Evolutionary conservation across 495 filamentous ascomycete genomes (phyloP).

Genomic region (Neurospora sp.): DNA sequence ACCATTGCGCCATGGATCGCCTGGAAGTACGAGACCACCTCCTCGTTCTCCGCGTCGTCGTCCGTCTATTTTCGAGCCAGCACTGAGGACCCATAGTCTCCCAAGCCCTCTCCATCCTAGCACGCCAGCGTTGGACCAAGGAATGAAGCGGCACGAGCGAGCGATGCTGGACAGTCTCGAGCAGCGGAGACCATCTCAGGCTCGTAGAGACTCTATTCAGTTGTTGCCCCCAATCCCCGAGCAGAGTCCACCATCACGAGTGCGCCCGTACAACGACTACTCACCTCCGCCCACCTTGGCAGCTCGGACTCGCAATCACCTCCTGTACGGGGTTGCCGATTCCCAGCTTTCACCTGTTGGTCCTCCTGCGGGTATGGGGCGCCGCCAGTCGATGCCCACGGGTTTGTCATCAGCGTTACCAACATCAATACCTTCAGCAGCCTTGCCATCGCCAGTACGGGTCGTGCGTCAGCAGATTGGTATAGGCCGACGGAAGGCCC

Average conservation of each 20-base stretch:
- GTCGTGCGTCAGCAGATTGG: not conserved
- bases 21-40: slow-evolving; percentile 5
- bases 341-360: not conserved
- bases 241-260: slow-evolving; percentile 1
- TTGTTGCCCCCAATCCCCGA: slow-evolving; percentile 22
- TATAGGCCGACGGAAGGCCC: not conserved
- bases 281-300: not conserved
- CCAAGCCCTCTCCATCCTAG: slow-evolving; percentile 30
- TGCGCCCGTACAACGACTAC: not conserved
- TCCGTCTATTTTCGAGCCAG: slow-evolving; percentile 17
- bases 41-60: slow-evolving; percentile 15
- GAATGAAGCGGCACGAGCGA: slow-evolving; percentile 29
- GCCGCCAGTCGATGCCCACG: not conserved
- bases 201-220: slow-evolving; percentile 1
- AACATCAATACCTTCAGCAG: slow-evolving; percentile 2
- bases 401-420: not conserved
- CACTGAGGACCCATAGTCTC: slow-evolving; percentile 18
- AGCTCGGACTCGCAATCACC: not conserved
- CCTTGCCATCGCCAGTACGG: not conserved
- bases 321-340: not conserved
- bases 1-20: slow-evolving; percentile 5
- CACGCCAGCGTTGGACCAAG: slow-evolving; percentile 22
- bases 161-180: slow-evolving; percentile 32
- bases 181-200: slow-evolving; percentile 14
- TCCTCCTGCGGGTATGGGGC: not conserved